Conservation (phyloP, 495 filamentous ascomycete genomes). For the Aspergillus leporis region DNA sequence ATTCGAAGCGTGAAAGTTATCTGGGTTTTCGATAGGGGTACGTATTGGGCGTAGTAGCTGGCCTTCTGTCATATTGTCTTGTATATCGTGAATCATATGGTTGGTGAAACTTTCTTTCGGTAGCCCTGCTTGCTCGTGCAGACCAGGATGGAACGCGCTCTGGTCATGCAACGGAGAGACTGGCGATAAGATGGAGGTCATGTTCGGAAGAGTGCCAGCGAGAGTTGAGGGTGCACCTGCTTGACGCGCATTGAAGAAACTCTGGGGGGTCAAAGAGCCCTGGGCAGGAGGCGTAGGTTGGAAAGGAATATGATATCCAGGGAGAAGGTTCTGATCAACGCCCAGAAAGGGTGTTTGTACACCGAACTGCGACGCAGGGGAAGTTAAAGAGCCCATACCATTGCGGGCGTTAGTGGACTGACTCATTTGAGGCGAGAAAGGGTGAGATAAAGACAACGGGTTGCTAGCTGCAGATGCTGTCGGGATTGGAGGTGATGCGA, state of each 20-base stretch:
- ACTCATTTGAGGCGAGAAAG: constrained; percentile 48
- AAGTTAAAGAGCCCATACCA: constrained; percentile 58
- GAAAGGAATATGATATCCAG: constrained; percentile 43
- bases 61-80: constrained; percentile 22
- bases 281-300: constrained; percentile 48
- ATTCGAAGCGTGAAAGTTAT: constrained; percentile 49
- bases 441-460: constrained; percentile 34
- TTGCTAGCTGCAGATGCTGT: constrained; percentile 47
- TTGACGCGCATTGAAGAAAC: constrained; percentile 44
- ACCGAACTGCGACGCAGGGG: constrained; percentile 53
- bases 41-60: constrained; percentile 31
- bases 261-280: constrained; percentile 45
- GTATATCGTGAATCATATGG: constrained; percentile 24
- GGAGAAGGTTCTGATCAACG: constrained; percentile 40
- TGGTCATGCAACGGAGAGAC: constrained; percentile 47
- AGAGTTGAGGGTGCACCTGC: constrained; percentile 27
- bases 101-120: constrained; percentile 29
- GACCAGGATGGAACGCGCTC: constrained; percentile 34
- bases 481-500: constrained; percentile 56
- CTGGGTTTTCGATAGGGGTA: constrained; percentile 38
- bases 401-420: constrained; percentile 59
- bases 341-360: constrained; percentile 45
- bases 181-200: constrained; percentile 46
- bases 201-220: constrained; percentile 36
- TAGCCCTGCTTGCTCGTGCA: constrained; percentile 19